These are phyloP conservation scores for Ophiocordyceps camponoti-leonardi DNA, from an alignment of 2,329 filamentous ascomycete species.

Conservation along the genomic window DNA sequence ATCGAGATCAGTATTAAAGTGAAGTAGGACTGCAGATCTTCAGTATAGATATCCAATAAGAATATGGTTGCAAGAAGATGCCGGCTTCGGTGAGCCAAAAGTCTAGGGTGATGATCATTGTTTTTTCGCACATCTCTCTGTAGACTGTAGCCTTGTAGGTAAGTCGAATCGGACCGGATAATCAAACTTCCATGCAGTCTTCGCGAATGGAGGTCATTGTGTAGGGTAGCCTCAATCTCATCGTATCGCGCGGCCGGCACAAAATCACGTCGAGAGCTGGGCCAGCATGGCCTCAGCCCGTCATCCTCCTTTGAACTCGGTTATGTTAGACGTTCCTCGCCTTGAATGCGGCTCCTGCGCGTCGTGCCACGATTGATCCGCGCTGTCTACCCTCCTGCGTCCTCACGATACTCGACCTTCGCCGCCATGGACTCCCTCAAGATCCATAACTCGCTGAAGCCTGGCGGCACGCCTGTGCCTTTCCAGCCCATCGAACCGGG, in stretches of 20 bases:
- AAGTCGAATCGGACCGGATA: background rate
- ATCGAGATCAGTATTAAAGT: background rate
- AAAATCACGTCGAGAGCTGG: background rate
- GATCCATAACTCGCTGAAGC: constrained; percentile 63
- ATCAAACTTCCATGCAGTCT: background rate
- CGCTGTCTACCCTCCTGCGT: constrained; percentile 8
- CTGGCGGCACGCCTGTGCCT: constrained; percentile 52
- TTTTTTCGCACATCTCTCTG: background rate
- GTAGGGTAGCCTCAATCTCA: background rate
- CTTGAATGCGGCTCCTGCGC: constrained; percentile 20
- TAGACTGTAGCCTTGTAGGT: too few relatives aligned
- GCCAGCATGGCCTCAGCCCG: background rate
- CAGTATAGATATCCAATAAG: background rate
- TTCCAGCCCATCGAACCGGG: constrained; percentile 57
- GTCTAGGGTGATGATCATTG: background rate
- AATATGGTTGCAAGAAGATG: background rate
- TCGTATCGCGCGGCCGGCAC: background rate
- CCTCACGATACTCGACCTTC: constrained; percentile 17
- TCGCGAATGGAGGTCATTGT: background rate
- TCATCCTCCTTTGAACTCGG: background rate
- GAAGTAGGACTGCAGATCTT: background rate
- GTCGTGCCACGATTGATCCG: constrained; percentile 11
- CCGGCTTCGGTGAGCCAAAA: background rate
- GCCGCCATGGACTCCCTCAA: constrained; percentile 40
- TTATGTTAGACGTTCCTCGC: constrained; percentile 3